Conservation (phyloP, 2,329 filamentous ascomycete species). For the Penicillium sumatraense region DNA sequence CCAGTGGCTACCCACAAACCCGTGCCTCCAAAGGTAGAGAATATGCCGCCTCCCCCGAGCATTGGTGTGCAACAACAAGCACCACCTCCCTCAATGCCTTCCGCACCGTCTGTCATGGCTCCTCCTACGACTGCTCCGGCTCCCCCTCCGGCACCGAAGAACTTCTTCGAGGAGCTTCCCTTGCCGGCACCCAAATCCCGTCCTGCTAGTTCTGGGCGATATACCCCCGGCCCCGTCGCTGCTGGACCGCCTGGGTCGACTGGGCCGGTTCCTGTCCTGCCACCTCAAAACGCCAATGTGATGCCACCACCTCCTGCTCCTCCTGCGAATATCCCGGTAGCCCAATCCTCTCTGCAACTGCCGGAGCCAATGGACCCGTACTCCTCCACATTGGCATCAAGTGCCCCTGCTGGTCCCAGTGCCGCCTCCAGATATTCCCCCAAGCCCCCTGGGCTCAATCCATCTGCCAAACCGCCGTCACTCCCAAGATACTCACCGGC, state of each 20-base stretch:
- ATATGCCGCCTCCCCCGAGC: constrained; percentile 61
- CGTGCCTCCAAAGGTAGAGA: constrained; percentile 48
- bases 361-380: constrained; percentile 41
- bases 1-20: constrained; percentile 63
- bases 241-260: constrained; percentile 21
- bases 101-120: constrained; percentile 28
- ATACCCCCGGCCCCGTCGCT: constrained; percentile 41
- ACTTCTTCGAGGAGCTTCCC: constrained; percentile 81
- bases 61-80: constrained; percentile 55
- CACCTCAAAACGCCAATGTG: constrained; percentile 19
- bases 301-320: constrained; percentile 25
- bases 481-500: constrained; percentile 51
- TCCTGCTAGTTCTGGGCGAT: constrained; percentile 53
- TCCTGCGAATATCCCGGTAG: constrained; percentile 9
- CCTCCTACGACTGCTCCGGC: constrained; percentile 37
- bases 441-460: constrained; percentile 39
- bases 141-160: constrained; percentile 40
- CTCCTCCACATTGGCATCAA: constrained; percentile 31
- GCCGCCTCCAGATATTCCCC: constrained; percentile 48
- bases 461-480: constrained; percentile 40
- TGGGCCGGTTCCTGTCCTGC: constrained; percentile 18
- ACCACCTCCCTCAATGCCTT: constrained; percentile 11
- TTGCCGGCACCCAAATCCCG: constrained; percentile 62
- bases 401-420: constrained; percentile 34
- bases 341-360: constrained; percentile 33